Evolutionary conservation across 1,284 basidiomycete genomes (phyloP), one percentile per base, ranked within the genome.

Genomic region (Marasmius tenuissimus): DNA sequence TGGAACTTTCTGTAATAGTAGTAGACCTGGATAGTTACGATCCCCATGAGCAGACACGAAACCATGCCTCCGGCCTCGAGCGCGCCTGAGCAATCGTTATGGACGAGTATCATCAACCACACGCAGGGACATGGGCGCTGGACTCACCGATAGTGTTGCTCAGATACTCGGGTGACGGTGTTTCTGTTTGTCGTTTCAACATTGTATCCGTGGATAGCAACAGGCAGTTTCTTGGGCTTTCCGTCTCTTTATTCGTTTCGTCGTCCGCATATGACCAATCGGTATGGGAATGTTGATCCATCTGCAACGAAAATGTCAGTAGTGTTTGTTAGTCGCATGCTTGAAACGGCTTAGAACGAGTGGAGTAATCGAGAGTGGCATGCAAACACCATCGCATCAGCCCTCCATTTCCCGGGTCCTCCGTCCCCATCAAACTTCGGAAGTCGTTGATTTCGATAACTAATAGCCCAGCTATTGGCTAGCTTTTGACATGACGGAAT

Each of bases 11-110:
- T 35, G 34, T 56, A 52, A 27, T 61, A 61, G 34, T 55, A 22
- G 38, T 61, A 61, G 47, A 61, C 59, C 35, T 61, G 59, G 40
- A 27, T 47, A 34, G 59, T 61, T 7, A 61, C 59, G 20, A 61
- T 34, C 22, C 59, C 59, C 42, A 61, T 55, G 14, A 61, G 33
- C 27, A 57, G 42, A 18, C 59, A 52, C 6, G 59, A 47, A n/a
- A 61, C 57, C 39, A 61, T n/a, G 20, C 53, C 54, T 20, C 59
- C 59, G 33, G 54, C 48, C 37, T 61, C 59, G 12, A 61, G 40
- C 16, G 54, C 59, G 27, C 59, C 59, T 61, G 27, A 16, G n/a
- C 16, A 16, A 16, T 40, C 16, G 16, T 16, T 9, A 40, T 9
- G 16, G 16, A 16, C 16, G 16, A 40, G 39, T 40, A 9, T 16